A percentile compares a stretch with the other conserved stretches of the same genome.
Conservation (phyloP, 2,329 filamentous ascomycete species). For the Botrytis aclada region DNA sequence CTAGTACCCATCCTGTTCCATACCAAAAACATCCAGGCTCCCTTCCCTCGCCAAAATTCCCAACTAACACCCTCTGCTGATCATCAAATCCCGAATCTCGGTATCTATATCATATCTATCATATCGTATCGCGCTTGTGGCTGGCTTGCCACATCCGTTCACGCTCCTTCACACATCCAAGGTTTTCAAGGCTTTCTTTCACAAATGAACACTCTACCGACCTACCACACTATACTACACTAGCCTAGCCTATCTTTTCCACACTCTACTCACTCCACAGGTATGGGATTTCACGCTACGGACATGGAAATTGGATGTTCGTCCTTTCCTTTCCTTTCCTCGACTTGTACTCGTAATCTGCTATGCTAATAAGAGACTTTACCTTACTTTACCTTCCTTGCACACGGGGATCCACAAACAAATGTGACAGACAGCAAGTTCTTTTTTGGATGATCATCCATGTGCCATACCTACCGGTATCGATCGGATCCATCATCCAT, state of each 20-base stretch:
- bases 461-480: not conserved
- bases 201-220: too few relatives aligned
- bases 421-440: not conserved
- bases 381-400: too few relatives aligned
- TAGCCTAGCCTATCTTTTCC: too few relatives aligned
- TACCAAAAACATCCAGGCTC: not conserved
- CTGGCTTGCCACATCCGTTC: not conserved
- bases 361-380: not conserved
- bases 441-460: not conserved
- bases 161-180: not conserved
- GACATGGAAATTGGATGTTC: too few relatives aligned
- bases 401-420: not conserved
- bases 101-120: not conserved
- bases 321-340: too few relatives aligned
- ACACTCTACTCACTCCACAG: too few relatives aligned
- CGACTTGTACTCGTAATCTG: not conserved
- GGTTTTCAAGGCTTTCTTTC: not conserved
- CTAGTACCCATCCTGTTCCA: too few relatives aligned
- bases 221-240: too few relatives aligned
- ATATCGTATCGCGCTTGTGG: not conserved
- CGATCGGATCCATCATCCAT: not conserved
- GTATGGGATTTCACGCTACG: too few relatives aligned
- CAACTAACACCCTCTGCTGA: not conserved
- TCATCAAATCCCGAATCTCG: slow-evolving; percentile 7
- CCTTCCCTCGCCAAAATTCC: too few relatives aligned